Base-by-base conservation (phyloP, 352 stramenopile genomes). In the Phytophthora cactorum region DNA sequence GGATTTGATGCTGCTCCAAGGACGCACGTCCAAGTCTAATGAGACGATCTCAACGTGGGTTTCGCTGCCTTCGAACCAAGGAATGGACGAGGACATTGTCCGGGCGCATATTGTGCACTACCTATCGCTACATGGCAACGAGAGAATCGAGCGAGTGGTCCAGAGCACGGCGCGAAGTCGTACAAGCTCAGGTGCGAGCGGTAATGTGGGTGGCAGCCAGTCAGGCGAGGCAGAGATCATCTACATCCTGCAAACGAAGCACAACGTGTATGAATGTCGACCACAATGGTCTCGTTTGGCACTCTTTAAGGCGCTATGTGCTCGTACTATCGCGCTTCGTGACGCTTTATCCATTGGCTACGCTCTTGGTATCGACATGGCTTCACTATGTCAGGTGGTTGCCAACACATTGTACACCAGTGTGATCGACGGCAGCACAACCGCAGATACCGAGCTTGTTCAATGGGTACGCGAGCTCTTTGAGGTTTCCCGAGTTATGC, bases 331-430 rank as follows among this genome's bases (percentile, higher is more conserved):
- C 29, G 66, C 74, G 2, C 71, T 96, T 15, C 70, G 71, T 31
- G 84, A 94, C 50, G 88, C 86, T 1, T 70, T 92, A n/a, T 93
- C 79, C 7, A 96, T 96, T 27, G 88, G 88, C 2, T 94, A 96
- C 54, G 86, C 88, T 2, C 74, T 96, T 46, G 86, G 86, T 17
- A 93, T 94, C 34, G 88, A 96, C 59, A 96, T 96, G 88, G 80
- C 88, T 41, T 95, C 88, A 10, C 67, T 96, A 5, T 96, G 88
- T 41, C 82, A 95, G 63, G 85, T 95, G 9, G 88, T 90, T 3
- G 86, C 86, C 12, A 88, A 96, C 45, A 94, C 88, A 15, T 70
- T 96, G 22, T 92, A 88, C 55, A 72, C 50, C 4, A 78, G 69
- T 53, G 39, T 83, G 5, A 63, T 75, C 4, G 64, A 78, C 22